These are phyloP conservation scores for Penicillium robsamsonii DNA, from an alignment of 495 filamentous ascomycete genomes.

Conservation along the genomic window DNA sequence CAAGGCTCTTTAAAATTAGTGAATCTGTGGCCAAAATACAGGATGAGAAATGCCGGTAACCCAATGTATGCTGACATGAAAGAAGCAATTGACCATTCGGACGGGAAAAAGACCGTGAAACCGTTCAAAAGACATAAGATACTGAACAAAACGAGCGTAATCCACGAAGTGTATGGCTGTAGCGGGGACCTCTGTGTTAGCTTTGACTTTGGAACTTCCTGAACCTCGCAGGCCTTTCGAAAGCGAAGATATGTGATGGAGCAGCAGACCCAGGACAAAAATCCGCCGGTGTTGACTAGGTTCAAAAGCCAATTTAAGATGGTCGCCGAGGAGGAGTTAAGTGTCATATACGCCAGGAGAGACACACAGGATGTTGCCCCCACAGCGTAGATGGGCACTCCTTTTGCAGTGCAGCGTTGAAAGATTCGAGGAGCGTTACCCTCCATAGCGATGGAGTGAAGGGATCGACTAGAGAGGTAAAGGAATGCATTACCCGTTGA, in stretches of 20 bases:
- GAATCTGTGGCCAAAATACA: slow-evolving; percentile 44
- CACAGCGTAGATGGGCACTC: slow-evolving; percentile 41
- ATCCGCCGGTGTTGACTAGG: slow-evolving; percentile 50
- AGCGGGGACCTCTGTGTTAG: neutral
- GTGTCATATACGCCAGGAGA: slow-evolving; percentile 27
- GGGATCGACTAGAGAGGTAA: slow-evolving; percentile 65
- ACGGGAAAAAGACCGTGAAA: slow-evolving; percentile 55
- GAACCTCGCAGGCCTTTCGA: slow-evolving; percentile 38
- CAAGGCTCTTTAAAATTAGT: neutral
- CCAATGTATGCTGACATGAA: slow-evolving; percentile 59
- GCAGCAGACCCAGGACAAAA: slow-evolving; percentile 55
- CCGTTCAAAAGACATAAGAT: slow-evolving; percentile 55
- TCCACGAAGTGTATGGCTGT: neutral
- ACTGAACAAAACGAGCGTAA: slow-evolving; percentile 9
- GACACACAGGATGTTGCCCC: slow-evolving; percentile 16
- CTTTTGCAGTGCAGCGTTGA: slow-evolving; percentile 31
- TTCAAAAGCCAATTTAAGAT: slow-evolving; percentile 52
- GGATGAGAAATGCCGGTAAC: slow-evolving; percentile 47
- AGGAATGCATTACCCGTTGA: slow-evolving; percentile 71
- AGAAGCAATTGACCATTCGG: slow-evolving; percentile 34
- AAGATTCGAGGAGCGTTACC: slow-evolving; percentile 39
- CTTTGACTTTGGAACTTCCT: neutral
- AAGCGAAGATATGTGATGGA: slow-evolving; percentile 55
- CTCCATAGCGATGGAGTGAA: slow-evolving; percentile 44
- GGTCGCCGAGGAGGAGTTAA: slow-evolving; percentile 1